Evolutionary conservation across 768 basidiomycete species (phyloP).

Genomic region (Guyanaporus albipodus): DNA sequence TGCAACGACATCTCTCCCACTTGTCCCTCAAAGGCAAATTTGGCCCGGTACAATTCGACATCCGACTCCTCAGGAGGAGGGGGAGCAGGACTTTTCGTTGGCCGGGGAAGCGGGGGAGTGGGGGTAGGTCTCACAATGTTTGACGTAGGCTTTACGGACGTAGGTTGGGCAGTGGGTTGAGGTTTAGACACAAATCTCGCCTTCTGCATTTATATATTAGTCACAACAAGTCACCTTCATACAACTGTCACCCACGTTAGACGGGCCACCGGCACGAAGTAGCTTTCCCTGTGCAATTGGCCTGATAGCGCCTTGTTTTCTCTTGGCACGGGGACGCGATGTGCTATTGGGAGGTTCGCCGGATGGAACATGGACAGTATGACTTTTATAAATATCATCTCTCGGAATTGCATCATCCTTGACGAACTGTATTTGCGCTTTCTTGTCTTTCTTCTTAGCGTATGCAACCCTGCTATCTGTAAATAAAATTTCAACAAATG

Average conservation of each 20-base stretch:
- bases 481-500: conserved; percentile 3
- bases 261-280: conserved; percentile 72
- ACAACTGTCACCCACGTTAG: conserved; percentile 39
- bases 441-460: conserved; percentile 96
- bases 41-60: conserved; percentile 75
- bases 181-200: conserved; percentile 34
- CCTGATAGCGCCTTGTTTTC: conserved; percentile 81
- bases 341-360: conserved; percentile 82
- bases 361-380: conserved; percentile 80
- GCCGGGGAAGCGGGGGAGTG: conserved; percentile 36
- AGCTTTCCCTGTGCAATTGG: conserved; percentile 86
- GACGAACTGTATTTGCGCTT: conserved; percentile 76
- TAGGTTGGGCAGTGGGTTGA: conserved; percentile 46
- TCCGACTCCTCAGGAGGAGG: conserved; percentile 60
- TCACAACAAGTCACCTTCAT: not conserved
- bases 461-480: conserved; percentile 70
- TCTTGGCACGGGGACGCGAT: conserved; percentile 80
- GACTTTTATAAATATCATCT: conserved; percentile 91
- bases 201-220: conserved; percentile 40
- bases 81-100: conserved; percentile 43
- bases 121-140: conserved; percentile 23
- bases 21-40: conserved; percentile 91
- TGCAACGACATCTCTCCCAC: conserved; percentile 85
- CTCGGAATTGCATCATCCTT: conserved; percentile 83
- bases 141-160: conserved; percentile 54